Evolutionary conservation across 352 stramenopile genomes (phyloP), one percentile per base, ranked within the genome.

Genomic region (Pythium apleroticum): DNA sequence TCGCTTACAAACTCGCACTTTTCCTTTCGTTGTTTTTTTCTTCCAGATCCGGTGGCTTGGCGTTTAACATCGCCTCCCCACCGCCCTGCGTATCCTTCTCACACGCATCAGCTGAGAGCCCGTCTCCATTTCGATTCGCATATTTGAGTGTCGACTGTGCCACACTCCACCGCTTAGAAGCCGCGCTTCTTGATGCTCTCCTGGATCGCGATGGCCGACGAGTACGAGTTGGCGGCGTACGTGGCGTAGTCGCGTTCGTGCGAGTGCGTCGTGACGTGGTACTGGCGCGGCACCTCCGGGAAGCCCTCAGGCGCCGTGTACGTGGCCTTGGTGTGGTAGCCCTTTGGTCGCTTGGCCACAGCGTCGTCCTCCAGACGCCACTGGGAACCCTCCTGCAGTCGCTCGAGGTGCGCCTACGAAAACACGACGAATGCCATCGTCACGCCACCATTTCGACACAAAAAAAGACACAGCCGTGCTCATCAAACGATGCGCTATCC

Each of bases 211-310:
- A 95, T 95, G 14, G 82, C 83, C 64, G 86, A 87, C 67, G 82
- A 75, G 79, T 93, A 93, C 76, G 86, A 95, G 75, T 95, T 95
- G 68, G 84, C 86, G 31, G 78, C 81, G 73, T 95, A 93, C 49
- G 82, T 91, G 52, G 76, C 82, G 61, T 71, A 95, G 72, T 93
- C 81, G 57, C 72, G 80, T 15, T 81, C 78, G 22, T 77, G 71
- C 33, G 79, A 85, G 77, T 95, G 86, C 65, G 83, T 75, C n/a
- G 80, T 74, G 54, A 80, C 65, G 27, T 77, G 78, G 73, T 88
- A 95, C 74, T 88, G 86, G 35, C 86, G 86, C 30, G 86, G 84
- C 15, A 95, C 73, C 66, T 95, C 81, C 37, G 83, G 73, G 63
- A 88, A 88, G 0, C 81, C 81, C 61, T 90, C 76, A 6, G 84